Conservation (phyloP, 2,329 filamentous ascomycete genomes). For the Epichloe uncinata region DNA sequence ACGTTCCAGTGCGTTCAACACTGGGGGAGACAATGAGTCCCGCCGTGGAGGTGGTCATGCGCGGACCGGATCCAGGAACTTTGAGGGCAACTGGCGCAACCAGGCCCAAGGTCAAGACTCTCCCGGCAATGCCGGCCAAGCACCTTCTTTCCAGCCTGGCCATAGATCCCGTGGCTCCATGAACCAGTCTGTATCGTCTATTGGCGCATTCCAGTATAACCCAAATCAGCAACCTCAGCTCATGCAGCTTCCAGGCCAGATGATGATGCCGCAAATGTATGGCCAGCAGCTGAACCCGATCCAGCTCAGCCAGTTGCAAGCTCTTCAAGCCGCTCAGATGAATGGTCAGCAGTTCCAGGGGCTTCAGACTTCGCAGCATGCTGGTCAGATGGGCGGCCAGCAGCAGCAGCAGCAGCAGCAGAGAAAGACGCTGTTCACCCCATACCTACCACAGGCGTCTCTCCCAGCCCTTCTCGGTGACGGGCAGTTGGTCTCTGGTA, state of each 20-base stretch:
- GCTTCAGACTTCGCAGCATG: constrained; percentile 59
- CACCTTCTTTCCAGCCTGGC: constrained; percentile 74
- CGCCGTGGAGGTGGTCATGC: constrained; percentile 69
- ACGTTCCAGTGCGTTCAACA: constrained; percentile 45
- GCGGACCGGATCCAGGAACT: constrained; percentile 78
- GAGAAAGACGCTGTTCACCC: constrained; percentile 96
- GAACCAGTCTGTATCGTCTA: constrained; percentile 69
- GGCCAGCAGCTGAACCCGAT: constrained; percentile 79
- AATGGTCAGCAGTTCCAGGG: constrained; percentile 61
- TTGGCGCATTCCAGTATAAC: constrained; percentile 77
- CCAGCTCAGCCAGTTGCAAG: constrained; percentile 81
- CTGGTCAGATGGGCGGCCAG: constrained; percentile 49
- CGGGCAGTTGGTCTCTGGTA: constrained; percentile 89
- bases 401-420: constrained; percentile 60
- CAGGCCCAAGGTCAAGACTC: constrained; percentile 53
- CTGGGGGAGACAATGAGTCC: constrained; percentile 48
- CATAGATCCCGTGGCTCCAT: constrained; percentile 79
- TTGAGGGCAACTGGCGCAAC: constrained; percentile 96
- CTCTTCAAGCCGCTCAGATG: constrained; percentile 79
- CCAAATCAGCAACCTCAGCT: constrained; percentile 66
- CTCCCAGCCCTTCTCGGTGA: constrained; percentile 81
- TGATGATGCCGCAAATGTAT: constrained; percentile 78
- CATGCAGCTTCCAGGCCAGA: constrained; percentile 73
- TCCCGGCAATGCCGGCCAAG: constrained; percentile 34
- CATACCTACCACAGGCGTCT: constrained; percentile 89